Percentiles rank a stretch among this genome's conserved stretches.
These are phyloP conservation scores for Microbotryum lychnidis-dioicae DNA, from an alignment of 1,284 basidiomycete species.

Conservation along the genomic window DNA sequence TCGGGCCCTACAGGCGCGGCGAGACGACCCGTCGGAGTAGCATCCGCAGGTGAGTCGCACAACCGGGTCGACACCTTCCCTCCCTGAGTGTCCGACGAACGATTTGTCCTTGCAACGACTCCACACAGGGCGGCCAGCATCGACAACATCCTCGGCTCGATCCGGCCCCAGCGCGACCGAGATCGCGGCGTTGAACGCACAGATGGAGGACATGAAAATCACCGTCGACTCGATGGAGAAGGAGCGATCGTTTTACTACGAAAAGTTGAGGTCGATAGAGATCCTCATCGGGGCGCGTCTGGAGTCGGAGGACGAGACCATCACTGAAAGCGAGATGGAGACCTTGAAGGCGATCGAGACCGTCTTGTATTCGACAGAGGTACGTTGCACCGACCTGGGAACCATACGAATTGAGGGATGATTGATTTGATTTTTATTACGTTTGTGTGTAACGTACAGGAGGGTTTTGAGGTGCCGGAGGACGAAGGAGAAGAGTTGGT, in stretches of 20 bases:
- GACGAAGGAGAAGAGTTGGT: slow-evolving; percentile 38
- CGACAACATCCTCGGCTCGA: slow-evolving; percentile 1
- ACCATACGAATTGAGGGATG: not conserved
- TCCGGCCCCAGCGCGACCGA: slow-evolving; percentile 38
- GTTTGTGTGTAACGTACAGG: slow-evolving; percentile 35
- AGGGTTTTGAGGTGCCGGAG: slow-evolving; percentile 66
- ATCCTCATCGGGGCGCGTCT: slow-evolving; percentile 58
- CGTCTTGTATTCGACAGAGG: slow-evolving; percentile 92
- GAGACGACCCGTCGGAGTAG: not conserved
- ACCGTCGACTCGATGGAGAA: slow-evolving; percentile 61
- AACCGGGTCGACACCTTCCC: no score
- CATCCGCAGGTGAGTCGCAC: not conserved
- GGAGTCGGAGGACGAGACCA: slow-evolving; percentile 30
- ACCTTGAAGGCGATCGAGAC: slow-evolving; percentile 78
- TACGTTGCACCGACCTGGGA: slow-evolving; percentile 39
- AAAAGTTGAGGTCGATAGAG: slow-evolving; percentile 94
- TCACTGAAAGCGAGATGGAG: slow-evolving; percentile 53
- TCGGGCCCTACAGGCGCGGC: not conserved
- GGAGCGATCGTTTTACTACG: slow-evolving; percentile 82
- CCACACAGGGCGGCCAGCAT: not conserved
- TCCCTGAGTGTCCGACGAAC: not conserved
- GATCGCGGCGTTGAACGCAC: slow-evolving; percentile 56
- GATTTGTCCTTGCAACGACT: not conserved
- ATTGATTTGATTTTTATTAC: slow-evolving; percentile 4
- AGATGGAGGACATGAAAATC: slow-evolving; percentile 72